Percentiles rank a stretch among this genome's conserved stretches.
phyloP scores from a whole-genome alignment of 169 alveolate species.

The Babesia sp. region DNA sequence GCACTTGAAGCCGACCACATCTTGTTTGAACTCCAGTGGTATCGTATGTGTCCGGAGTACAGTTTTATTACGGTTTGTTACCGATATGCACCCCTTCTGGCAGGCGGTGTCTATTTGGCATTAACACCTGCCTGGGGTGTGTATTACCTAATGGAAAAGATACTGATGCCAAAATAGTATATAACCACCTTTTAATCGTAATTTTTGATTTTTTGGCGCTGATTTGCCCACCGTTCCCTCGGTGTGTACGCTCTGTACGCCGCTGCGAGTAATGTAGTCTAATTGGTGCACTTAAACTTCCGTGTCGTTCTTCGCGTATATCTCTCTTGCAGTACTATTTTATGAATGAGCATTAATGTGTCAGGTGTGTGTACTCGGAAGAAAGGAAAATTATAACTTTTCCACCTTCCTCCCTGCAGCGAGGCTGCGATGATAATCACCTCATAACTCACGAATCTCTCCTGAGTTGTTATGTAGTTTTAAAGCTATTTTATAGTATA shows the following conservation, averaged over 20 bases:
- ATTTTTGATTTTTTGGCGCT: not conserved
- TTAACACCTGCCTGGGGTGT: not conserved
- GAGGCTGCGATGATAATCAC: not conserved
- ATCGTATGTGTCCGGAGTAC: not conserved
- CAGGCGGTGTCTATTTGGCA: too few relatives aligned
- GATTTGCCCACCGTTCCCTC: not conserved
- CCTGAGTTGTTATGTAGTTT: too few relatives aligned
- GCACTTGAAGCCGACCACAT: not conserved
- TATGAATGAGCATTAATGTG: not conserved
- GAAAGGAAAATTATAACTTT: not conserved
- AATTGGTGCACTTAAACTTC: slow-evolving; percentile 1
- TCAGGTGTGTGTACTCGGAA: slow-evolving; percentile 1
- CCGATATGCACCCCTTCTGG: too few relatives aligned
- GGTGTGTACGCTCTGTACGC: slow-evolving; percentile 3
- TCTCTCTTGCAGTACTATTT: not conserved
- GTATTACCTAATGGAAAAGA: not conserved
- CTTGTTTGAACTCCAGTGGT: not conserved
- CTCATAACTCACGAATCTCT: too few relatives aligned
- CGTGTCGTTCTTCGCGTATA: not conserved
- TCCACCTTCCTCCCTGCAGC: not conserved
- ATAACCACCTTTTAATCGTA: not conserved
- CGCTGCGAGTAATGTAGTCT: slow-evolving; percentile 3
- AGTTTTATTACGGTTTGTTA: too few relatives aligned
- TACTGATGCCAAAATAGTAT: not conserved
- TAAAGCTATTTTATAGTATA: too few relatives aligned